These are phyloP conservation scores for Graphium sp. DNA, from an alignment of 2,329 filamentous ascomycete genomes.

Conservation along the genomic window DNA sequence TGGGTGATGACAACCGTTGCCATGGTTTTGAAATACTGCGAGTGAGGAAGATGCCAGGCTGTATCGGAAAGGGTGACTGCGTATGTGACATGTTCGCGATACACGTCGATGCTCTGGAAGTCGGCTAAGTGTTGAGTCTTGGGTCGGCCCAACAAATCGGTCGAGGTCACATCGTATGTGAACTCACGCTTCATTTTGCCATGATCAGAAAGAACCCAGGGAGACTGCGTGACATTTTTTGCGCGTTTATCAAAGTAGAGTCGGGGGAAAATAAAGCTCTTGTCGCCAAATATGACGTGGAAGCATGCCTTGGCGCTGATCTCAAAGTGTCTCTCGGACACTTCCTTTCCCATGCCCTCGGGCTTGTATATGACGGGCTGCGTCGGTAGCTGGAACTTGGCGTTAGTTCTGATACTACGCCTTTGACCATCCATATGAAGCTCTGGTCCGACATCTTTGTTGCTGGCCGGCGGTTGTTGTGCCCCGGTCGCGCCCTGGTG, in stretches of 20 bases:
- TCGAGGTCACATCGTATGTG: conserved; percentile 56
- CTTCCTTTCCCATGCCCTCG: conserved; percentile 58
- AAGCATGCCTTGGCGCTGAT: conserved; percentile 90
- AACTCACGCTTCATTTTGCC: conserved; percentile 64
- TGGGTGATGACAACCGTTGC: conserved; percentile 92
- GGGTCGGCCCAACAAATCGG: conserved; percentile 46
- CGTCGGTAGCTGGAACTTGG: conserved; percentile 67
- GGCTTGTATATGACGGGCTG: conserved; percentile 75
- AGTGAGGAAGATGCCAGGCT: conserved; percentile 74
- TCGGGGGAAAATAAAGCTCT: conserved; percentile 83
- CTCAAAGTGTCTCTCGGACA: conserved; percentile 69
- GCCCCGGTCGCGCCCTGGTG: conserved; percentile 39
- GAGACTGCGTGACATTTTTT: conserved; percentile 66
- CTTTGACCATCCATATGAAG: conserved; percentile 11
- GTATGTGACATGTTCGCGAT: conserved; percentile 58
- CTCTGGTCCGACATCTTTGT: too few species aligned
- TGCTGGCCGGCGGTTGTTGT: conserved; percentile 22
- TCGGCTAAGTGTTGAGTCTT: conserved; percentile 53
- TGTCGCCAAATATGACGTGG: conserved; percentile 92
- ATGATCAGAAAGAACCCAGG: conserved; percentile 60
- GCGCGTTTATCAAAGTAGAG: conserved; percentile 73
- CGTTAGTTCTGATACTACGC: conserved; percentile 17
- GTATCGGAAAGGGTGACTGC: conserved; percentile 46
- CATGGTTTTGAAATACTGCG: conserved; percentile 61
- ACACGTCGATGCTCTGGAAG: conserved; percentile 71